These are phyloP conservation scores for Xylariaceae sp. DNA, from an alignment of 2,329 filamentous ascomycete genomes.

Conservation along the genomic window DNA sequence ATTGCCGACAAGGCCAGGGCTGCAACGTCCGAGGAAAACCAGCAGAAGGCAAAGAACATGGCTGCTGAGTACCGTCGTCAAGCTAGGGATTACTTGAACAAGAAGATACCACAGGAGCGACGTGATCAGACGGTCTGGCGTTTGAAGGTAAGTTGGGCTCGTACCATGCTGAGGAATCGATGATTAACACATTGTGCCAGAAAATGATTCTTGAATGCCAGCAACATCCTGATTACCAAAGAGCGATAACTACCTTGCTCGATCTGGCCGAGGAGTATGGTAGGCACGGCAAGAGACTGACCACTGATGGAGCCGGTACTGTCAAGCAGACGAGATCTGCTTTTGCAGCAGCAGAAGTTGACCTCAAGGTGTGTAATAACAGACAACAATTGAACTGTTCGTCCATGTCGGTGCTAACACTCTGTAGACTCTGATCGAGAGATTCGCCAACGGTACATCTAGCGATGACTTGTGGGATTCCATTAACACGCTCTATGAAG, in stretches of 20 bases:
- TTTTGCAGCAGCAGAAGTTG: slow-evolving; percentile 67
- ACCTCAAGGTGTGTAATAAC: slow-evolving; percentile 57
- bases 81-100: slow-evolving; percentile 67
- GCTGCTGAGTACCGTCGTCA: slow-evolving; percentile 36
- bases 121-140: slow-evolving; percentile 89
- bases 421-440: slow-evolving; percentile 75
- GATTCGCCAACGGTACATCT: slow-evolving; percentile 92
- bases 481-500: slow-evolving; percentile 77
- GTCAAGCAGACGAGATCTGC: slow-evolving; percentile 68
- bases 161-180: slow-evolving; percentile 52
- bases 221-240: slow-evolving; percentile 86
- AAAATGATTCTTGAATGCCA: slow-evolving; percentile 98
- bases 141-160: slow-evolving; percentile 50
- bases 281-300: slow-evolving; percentile 62
- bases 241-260: slow-evolving; percentile 84
- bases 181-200: slow-evolving; percentile 38
- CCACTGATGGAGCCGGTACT: slow-evolving; percentile 59
- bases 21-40: slow-evolving; percentile 59
- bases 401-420: slow-evolving; percentile 31
- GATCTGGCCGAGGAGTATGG: slow-evolving; percentile 79
- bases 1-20: slow-evolving; percentile 53
- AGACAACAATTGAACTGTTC: background rate
- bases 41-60: slow-evolving; percentile 30
- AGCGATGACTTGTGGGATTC: slow-evolving; percentile 79
- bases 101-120: slow-evolving; percentile 88